A percentile compares a stretch with the other conserved stretches of the same genome.
Conservation (phyloP, 2,329 filamentous ascomycete species). For the Pezicula carpinea region DNA sequence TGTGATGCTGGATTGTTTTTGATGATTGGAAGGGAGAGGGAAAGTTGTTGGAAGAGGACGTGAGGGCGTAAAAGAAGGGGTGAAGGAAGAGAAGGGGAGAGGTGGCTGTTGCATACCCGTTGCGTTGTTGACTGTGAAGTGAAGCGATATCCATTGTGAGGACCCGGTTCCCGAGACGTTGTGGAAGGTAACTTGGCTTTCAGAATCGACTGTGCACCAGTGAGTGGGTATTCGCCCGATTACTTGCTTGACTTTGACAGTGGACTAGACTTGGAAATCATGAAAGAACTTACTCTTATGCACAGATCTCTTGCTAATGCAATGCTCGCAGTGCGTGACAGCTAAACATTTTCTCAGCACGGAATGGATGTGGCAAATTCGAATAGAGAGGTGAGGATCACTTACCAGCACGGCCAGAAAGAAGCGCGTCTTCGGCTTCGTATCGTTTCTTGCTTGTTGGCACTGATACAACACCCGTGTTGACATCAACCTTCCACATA, state of each 20-base stretch:
- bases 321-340: slow-evolving; percentile 5
- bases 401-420: slow-evolving; percentile 25
- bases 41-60: neutral
- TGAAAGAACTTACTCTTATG: slow-evolving; percentile 10
- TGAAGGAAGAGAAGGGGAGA: too few species aligned
- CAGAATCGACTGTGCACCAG: slow-evolving; percentile 14
- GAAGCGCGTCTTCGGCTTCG: slow-evolving; percentile 27
- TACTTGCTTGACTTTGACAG: slow-evolving; percentile 4
- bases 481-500: slow-evolving; percentile 36
- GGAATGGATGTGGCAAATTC: neutral
- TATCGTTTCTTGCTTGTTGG: slow-evolving; percentile 31
- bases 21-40: neutral
- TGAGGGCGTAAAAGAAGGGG: neutral
- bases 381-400: slow-evolving; percentile 2
- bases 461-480: slow-evolving; percentile 31
- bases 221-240: too few species aligned
- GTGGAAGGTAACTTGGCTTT: slow-evolving; percentile 28
- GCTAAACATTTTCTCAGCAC: slow-evolving; percentile 3
- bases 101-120: slow-evolving; percentile 13
- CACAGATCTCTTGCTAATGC: slow-evolving; percentile 11
- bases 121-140: slow-evolving; percentile 30
- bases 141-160: slow-evolving; percentile 33
- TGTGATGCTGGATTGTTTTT: too few species aligned
- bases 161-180: slow-evolving; percentile 33
- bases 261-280: too few species aligned